Evolutionary conservation across 352 stramenopile species (phyloP), one percentile per base, ranked within the genome.

Genomic region (Phytophthora uliginosa): DNA sequence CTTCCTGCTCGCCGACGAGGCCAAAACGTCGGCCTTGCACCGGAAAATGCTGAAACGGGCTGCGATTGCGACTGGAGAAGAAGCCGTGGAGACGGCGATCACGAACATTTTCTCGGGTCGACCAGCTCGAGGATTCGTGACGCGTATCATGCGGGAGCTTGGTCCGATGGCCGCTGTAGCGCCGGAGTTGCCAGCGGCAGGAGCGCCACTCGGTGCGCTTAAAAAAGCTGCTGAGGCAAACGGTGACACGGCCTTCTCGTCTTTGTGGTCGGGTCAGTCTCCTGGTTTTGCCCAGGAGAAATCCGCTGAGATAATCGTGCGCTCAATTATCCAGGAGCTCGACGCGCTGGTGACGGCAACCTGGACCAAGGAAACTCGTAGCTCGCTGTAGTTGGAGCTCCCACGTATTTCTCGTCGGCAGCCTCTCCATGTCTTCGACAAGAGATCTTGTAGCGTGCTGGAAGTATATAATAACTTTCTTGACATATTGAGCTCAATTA

Each of bases 1-100:
- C 15, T 90, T 93, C 57, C 59, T 93, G 13, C 63, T 83, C 18
- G 82, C 77, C 5, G 76, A 85, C 8, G 82, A 91, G 76, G 70
- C 76, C 1, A 69, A 77, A 10, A 82, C 79, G 17, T 81, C 76
- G 7, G 15, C 38, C 24, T 66, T 74, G 31, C 81, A 84, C 40
- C 71, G 79, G 8, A 53, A 75, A 7, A 67, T 69, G n/a, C 22
- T 87, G 40, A 86, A 82, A 6, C 54, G 63, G 40, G 75, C 84
- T 20, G 76, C 78, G 0, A 42, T 58, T 33, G 65, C 74, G 33
- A 79, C 66, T 9, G 51, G 55, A 1, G 69, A 69, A 13, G 58
- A 69, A 45, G 47, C 20, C 20, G 8, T 63, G 22, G 71, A 79
- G 50, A 79, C 73, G 40, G 62, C 38, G 10, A 68, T 79, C 42